Evolutionary conservation across 495 filamentous ascomycete genomes (phyloP), one percentile per base, ranked within the genome.

Genomic region (Trichocladium antarcticum): DNA sequence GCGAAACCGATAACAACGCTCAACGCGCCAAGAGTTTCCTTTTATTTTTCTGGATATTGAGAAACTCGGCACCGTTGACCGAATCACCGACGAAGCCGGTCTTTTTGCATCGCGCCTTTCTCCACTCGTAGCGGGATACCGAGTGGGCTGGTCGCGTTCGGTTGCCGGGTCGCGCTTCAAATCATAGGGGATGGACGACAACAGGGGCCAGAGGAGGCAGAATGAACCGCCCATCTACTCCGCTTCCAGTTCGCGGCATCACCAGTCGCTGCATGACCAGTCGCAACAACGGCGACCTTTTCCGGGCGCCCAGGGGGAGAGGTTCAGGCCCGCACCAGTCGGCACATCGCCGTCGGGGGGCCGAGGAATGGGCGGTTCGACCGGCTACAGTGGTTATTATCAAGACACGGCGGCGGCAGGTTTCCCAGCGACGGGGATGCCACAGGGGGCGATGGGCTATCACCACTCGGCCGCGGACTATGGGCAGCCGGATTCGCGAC

Each of bases 141-240:
- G 73, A 71, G 68, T 59, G 51, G 57, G 54, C 53, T 66, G 60
- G 56, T 58, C 67, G 56, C 48, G 68, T 66, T 59, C 66, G 63
- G 70, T 64, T 40, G 61, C 67, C 65, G 62, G 56, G 55, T 57
- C 59, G 67, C 65, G 56, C 63, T 60, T 63, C 58, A 51, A 61
- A 70, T 24, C 7, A 37, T 15, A 53, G 62, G 73, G 79, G 71
- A 87, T 88, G 83, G 83, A 85, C 74, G 80, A 83, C 69, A 75
- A 80, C 60, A 68, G 69, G 59, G 74, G 72, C 52, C 76, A 74
- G 64, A 74, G 79, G 65, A 80, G 83, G 76, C 82, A 80, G 68
- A 76, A 84, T 74, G 82, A 84, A 58, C 70, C 75, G 64, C 72
- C 77, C 50, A 58, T 53, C 27, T 67, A 69, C 51, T 51, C 62